Evolutionary conservation across 1,139 yeast genomes (phyloP), one percentile per base, ranked within the genome.

Genomic region (Kodamaea arcana): DNA sequence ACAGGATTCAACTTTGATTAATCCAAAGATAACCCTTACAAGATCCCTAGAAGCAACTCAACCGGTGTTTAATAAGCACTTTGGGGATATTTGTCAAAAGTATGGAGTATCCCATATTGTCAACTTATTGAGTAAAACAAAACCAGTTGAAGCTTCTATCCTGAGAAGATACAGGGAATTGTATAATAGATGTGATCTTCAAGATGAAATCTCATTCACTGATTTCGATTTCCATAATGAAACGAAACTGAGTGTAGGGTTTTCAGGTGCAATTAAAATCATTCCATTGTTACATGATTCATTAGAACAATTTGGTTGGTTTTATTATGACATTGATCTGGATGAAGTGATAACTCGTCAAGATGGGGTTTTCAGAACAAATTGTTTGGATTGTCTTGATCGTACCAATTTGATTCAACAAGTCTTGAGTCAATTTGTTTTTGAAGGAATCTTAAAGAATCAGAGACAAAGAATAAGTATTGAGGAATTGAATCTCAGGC

Each of bases 221-320:
- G 88, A 85, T 37, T 94, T 92, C 60, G 98, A 94, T 56, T 92
- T 94, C 60, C 98, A 94, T 54, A 81, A 78, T 29, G 97, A 90
- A 56, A 94, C 96, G 0, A 79, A 90, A 17, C 55, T 50, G 51
- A 80, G 78, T 41, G 90, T 92, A 15, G 95, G 95, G 1, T 92
- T 88, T 58, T 78, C 87, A 1, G 85, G 87, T 12, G 96, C 97
- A 0, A 62, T 78, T 1, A 79, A 78, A 40, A 76, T 94, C 33
- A 56, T 86, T 16, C 83, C 86, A 0, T 55, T 71, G 29, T 59
- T 94, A 25, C 72, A 75, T 37, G 77, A 75, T 21, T 80, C 90
- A 1, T 64, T 88, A 42, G 75, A 78, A 42, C 81, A 79, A 41
- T 86, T 85, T 59, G 96, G 95, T 0, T 55, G 58, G 58, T 90